Conservation (phyloP, 805 yeast species). For the Ogataea trehalophila region DNA sequence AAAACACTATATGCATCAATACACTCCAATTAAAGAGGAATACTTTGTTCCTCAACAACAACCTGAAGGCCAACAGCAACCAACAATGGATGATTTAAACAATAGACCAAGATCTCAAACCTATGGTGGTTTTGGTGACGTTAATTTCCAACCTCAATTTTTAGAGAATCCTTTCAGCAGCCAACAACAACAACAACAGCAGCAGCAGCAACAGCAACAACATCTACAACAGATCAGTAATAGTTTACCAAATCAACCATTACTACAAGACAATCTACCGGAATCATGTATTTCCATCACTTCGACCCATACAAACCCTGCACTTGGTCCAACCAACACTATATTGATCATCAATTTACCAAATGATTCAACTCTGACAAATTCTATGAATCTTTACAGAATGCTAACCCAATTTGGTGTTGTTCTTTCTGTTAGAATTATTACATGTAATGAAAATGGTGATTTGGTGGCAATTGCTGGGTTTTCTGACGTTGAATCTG, state of each 20-base stretch:
- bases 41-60: constrained; percentile 6
- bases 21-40: constrained; percentile 23
- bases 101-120: constrained; percentile 41
- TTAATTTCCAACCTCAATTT: constrained; percentile 3
- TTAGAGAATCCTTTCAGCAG: constrained; percentile 9
- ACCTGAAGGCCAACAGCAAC: constrained; percentile 6
- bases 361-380: constrained; percentile 27
- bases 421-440: constrained; percentile 54
- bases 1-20: constrained; percentile 20
- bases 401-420: constrained; percentile 60
- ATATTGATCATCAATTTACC: constrained; percentile 81
- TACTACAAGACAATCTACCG: constrained; percentile 54
- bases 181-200: constrained; percentile 2
- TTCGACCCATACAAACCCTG: constrained; percentile 67
- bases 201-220: constrained; percentile 3
- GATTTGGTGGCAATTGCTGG: constrained; percentile 58
- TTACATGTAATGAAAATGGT: constrained; percentile 34
- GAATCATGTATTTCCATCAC: constrained; percentile 55
- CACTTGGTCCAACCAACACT: constrained; percentile 71
- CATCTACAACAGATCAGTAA: not conserved
- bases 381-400: constrained; percentile 50
- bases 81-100: constrained; percentile 7
- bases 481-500: constrained; percentile 65
- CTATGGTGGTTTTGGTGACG: constrained; percentile 21
- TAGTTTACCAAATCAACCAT: constrained; percentile 14